A percentile compares a stretch with the other conserved stretches of the same genome.
Conservation (phyloP, 169 alveolate genomes). For the Babesia caballi region DNA sequence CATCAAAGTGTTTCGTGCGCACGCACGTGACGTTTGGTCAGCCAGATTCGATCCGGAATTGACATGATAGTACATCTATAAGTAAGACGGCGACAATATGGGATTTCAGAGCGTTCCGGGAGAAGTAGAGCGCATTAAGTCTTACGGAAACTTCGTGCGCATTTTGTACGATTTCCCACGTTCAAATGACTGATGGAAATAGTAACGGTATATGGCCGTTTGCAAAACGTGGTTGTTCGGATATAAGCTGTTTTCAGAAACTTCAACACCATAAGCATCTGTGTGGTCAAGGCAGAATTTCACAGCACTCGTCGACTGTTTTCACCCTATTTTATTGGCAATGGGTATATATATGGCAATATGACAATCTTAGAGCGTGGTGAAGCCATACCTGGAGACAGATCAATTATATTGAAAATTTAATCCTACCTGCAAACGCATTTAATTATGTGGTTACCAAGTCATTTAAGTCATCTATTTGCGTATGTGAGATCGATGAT, state of each 20-base stretch:
- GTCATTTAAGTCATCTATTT: slow-evolving; percentile 91
- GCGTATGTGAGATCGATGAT: slow-evolving; percentile 92
- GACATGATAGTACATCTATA: too few relatives aligned
- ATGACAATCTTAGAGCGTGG: slow-evolving; percentile 84
- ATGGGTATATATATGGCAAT: too few relatives aligned
- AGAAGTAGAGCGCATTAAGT: slow-evolving; percentile 81
- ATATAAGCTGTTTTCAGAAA: slow-evolving; percentile 94
- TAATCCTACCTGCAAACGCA: slow-evolving; percentile 87
- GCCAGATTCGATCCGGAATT: slow-evolving; percentile 90
- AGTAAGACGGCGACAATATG: slow-evolving; percentile 92
- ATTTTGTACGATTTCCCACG: slow-evolving; percentile 15
- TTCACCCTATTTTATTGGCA: too few relatives aligned
- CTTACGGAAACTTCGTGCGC: not conserved
- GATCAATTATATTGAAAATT: slow-evolving; percentile 90
- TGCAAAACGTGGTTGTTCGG: slow-evolving; percentile 96
- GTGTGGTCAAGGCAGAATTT: too few relatives aligned
- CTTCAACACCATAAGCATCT: too few relatives aligned
- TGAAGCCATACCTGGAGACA: slow-evolving; percentile 95
- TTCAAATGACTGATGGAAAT: too few relatives aligned
- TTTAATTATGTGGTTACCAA: slow-evolving; percentile 83
- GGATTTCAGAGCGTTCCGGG: slow-evolving; percentile 91
- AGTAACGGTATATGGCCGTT: slow-evolving; percentile 87
- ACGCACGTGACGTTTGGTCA: slow-evolving; percentile 93
- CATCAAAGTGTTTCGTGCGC: slow-evolving; percentile 89
- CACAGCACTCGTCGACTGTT: too few relatives aligned